A percentile compares a stretch with the other conserved stretches of the same genome.
Conservation (phyloP, 306 rosid genomes). For the Dryas octopetala region DNA sequence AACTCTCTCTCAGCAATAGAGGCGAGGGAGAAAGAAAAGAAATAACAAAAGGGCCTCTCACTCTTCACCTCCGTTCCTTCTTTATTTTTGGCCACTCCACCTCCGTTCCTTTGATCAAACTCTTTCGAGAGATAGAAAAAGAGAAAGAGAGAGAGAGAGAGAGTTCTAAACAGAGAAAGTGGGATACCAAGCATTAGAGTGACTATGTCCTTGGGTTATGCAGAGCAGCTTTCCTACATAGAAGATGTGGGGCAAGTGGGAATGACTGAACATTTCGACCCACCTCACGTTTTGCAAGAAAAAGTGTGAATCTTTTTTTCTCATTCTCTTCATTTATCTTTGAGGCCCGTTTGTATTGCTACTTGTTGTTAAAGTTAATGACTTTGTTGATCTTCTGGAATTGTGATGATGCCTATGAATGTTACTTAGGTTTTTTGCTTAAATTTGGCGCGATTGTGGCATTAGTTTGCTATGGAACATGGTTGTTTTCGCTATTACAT, state of each 20-base stretch:
- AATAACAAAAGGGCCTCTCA: conserved; percentile 1
- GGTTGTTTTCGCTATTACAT: conserved; percentile 11
- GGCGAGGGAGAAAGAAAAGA: conserved; percentile 12
- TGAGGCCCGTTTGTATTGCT: conserved; percentile 15
- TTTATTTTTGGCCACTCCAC: conserved; percentile 4
- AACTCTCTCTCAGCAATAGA: conserved; percentile 15
- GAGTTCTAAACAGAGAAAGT: conserved; percentile 18
- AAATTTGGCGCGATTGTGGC: conserved; percentile 16
- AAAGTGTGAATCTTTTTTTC: conserved; percentile 42
- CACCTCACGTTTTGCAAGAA: conserved; percentile 68
- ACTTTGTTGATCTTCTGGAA: conserved; percentile 37
- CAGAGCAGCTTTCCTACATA: conserved; percentile 93
- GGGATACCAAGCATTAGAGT: conserved; percentile 18
- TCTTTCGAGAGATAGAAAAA: not conserved
- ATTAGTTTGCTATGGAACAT: conserved; percentile 8
- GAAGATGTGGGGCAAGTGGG: conserved; percentile 98
- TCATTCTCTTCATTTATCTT: conserved; percentile 23
- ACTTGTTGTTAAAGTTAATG: conserved; percentile 17
- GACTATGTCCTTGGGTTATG: conserved; percentile 93
- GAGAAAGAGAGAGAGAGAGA: conserved; percentile 10
- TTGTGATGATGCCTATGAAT: conserved; percentile 21
- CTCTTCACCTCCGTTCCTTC: conserved; percentile 21
- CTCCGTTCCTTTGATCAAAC: conserved; percentile 20
- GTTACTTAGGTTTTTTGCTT: conserved; percentile 24
- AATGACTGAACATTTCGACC: conserved; percentile 84